These are phyloP conservation scores for Stevia rebaudiana DNA, from an alignment of 140 eudicot species.

Conservation along the genomic window DNA sequence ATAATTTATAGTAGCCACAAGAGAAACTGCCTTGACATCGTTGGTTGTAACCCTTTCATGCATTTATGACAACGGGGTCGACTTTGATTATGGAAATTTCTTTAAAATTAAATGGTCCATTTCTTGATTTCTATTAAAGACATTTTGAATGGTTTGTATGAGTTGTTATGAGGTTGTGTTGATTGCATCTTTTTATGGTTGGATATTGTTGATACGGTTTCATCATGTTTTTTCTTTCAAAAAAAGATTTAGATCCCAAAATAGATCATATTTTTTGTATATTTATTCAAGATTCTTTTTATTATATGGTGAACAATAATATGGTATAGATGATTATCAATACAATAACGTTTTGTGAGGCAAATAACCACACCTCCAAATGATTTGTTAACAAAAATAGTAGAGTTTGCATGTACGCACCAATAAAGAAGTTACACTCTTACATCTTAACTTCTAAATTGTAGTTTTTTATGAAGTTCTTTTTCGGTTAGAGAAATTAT, in stretches of 20 bases:
- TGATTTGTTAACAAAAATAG: neutral
- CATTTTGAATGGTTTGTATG: slow-evolving; percentile 18
- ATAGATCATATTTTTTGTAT: neutral
- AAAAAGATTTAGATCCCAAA: slow-evolving; percentile 4
- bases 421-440: neutral
- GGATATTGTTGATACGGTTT: slow-evolving; percentile 13
- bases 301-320: no score
- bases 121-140: slow-evolving; percentile 16
- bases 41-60: slow-evolving; percentile 31
- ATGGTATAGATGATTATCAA: no score
- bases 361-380: neutral
- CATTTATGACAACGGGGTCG: slow-evolving; percentile 48
- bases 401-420: no score
- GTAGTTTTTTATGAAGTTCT: neutral
- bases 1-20: slow-evolving; percentile 38
- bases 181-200: slow-evolving; percentile 27
- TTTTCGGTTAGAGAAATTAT: neutral
- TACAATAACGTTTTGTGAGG: neutral
- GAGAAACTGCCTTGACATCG: slow-evolving; percentile 19
- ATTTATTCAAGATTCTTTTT: neutral
- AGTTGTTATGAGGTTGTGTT: slow-evolving; percentile 14
- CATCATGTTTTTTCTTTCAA: slow-evolving; percentile 2
- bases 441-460: neutral
- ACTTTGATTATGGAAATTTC: slow-evolving; percentile 21
- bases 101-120: slow-evolving; percentile 31